Conservation (phyloP, 768 basidiomycete genomes). For the Rhodocollybia butyracea region DNA sequence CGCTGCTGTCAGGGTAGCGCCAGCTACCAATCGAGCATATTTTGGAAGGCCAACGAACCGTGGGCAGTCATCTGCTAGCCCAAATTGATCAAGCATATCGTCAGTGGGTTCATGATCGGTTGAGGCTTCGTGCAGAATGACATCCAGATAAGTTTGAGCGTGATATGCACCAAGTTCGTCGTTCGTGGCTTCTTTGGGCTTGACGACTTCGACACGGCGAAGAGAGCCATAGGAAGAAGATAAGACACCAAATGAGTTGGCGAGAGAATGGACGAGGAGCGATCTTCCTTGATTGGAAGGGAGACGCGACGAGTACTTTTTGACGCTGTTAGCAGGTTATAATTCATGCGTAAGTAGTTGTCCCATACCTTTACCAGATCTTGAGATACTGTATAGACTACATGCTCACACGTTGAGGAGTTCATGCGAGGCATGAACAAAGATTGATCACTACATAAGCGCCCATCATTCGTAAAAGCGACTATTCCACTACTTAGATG, state of each 20-base stretch:
- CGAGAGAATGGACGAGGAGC: conserved; percentile 60
- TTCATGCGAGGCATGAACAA: neutral
- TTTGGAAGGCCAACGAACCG: conserved; percentile 63
- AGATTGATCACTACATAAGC: no score
- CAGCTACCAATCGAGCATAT: conserved; percentile 72
- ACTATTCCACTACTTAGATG: no score
- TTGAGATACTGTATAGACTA: conserved; percentile 55
- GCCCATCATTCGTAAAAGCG: no score
- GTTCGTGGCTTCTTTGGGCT: conserved; percentile 49
- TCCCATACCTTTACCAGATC: conserved; percentile 55
- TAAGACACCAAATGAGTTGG: conserved; percentile 50
- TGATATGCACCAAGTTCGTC: conserved; percentile 69
- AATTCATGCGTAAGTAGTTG: no score
- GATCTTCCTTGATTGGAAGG: conserved; percentile 72
- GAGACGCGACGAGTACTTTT: conserved; percentile 49
- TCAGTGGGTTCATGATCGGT: conserved; percentile 21
- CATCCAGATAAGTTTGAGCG: conserved; percentile 65
- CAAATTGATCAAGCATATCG: no score
- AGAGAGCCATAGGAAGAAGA: conserved; percentile 22
- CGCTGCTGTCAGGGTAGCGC: conserved; percentile 75
- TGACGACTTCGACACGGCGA: conserved; percentile 41
- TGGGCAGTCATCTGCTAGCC: conserved; percentile 77
- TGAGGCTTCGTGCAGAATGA: conserved; percentile 31
- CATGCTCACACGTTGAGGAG: conserved; percentile 4
- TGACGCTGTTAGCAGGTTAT: conserved; percentile 3